Base-by-base conservation (phyloP, 2,329 filamentous ascomycete species). In the Lachnellula cervina region DNA sequence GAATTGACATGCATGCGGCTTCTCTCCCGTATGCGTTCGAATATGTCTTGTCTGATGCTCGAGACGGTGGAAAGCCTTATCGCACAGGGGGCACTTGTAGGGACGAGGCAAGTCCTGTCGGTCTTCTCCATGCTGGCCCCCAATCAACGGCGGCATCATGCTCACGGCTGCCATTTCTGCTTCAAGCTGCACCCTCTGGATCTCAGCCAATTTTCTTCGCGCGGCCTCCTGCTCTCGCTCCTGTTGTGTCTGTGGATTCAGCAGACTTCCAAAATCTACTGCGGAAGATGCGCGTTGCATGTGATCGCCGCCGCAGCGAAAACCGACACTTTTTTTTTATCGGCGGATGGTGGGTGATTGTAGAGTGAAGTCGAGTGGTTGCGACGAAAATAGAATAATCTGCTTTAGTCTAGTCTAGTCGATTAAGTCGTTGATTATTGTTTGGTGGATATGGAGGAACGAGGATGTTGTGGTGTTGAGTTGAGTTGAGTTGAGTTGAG, bases 61-160 rank as follows among this genome's bases (percentile, higher is more conserved):
- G 43, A 99, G 81, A 61, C 94, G 90, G 79, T 97, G 94, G 77
- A 99, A 99, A 59, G 94, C 93, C 81, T 97, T 96, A 69, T 97
- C 93, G 78, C 94, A 99, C 61, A 99, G 83, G 59, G 93, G 92
- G 74, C 93, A 99, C 79, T 97, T 97, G 84, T 99, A 99, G 0
- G 93, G 93, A 55, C 94, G 87, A 57, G 94, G 94, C 52, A 97
- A 83, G 74, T 97, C 93, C 56, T 64, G 68, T 61, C 65, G 63
- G 74, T 79, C 66, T 16, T 68, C 68, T 16, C 58, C 62, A 46
- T 67, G 64, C 53, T 66, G 66, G 16, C 61, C 61, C 55, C 73
- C 72, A 59, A 64, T 64, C 60, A 67, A 64, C 14, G 60, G 55
- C 14, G 65, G 66, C 66, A 70, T 69, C 62, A 69, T 66, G 38